A percentile compares a stretch with the other conserved stretches of the same genome.
These are phyloP conservation scores for Neurospora sp. DNA, from an alignment of 495 filamentous ascomycete genomes.

Conservation along the genomic window DNA sequence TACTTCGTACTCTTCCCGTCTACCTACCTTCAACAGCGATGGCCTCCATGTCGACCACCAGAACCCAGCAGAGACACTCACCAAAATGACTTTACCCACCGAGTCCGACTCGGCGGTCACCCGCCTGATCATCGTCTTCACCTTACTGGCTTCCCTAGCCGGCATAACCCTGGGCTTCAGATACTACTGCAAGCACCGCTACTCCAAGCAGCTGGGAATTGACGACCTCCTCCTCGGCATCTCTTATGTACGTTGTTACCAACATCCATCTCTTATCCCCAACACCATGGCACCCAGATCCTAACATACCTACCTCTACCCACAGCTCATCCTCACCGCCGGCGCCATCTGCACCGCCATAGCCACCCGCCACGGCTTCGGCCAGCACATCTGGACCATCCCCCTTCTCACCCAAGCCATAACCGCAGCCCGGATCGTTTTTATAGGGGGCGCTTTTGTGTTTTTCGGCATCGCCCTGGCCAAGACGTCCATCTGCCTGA, in stretches of 20 bases:
- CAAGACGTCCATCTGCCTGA: neutral
- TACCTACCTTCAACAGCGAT: neutral
- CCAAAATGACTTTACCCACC: neutral
- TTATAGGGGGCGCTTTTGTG: neutral
- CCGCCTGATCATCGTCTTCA: neutral
- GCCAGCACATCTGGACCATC: neutral
- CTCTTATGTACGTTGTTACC: neutral
- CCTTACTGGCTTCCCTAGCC: neutral
- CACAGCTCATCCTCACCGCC: neutral
- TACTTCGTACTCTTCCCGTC: neutral
- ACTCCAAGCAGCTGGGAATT: neutral
- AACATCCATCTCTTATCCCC: neutral
- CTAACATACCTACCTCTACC: neutral
- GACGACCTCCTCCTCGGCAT: neutral
- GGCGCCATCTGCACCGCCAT: neutral
- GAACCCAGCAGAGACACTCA: neutral
- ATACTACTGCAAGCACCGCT: neutral
- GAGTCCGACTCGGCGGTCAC: neutral
- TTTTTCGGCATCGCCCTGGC: neutral
- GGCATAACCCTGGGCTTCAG: neutral
- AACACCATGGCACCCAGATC: too few species aligned
- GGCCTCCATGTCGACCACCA: neutral
- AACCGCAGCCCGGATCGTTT: neutral
- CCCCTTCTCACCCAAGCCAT: neutral
- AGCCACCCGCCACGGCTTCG: neutral